Conservation (phyloP, 495 filamentous ascomycete species). For the Tuber magnatum region DNA sequence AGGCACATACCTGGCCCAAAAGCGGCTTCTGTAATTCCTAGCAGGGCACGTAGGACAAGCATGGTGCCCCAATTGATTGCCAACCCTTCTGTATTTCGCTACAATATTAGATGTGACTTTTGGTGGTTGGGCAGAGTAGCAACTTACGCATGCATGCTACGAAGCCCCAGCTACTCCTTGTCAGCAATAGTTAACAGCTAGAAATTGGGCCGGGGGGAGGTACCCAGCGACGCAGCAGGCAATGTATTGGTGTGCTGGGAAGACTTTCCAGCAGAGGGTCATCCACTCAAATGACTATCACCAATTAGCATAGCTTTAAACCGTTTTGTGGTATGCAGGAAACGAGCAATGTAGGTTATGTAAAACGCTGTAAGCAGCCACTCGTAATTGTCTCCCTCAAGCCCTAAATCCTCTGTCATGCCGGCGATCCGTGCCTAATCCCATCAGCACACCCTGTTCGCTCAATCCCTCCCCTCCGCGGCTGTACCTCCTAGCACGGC, state of each 20-base stretch:
- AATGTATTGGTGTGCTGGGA: conserved; percentile 48
- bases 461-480: conserved; percentile 1
- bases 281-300: conserved; percentile 60
- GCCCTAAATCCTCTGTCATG: conserved; percentile 50
- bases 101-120: conserved; percentile 51
- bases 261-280: conserved; percentile 64
- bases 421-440: conserved; percentile 47
- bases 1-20: conserved; percentile 52
- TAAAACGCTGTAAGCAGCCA: conserved; percentile 81
- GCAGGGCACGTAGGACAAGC: conserved; percentile 61
- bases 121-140: conserved; percentile 22
- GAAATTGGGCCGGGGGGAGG: conserved; percentile 17
- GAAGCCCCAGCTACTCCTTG: conserved; percentile 38
- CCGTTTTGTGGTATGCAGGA: neutral
- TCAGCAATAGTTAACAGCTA: neutral
- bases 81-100: conserved; percentile 51
- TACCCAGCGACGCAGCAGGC: conserved; percentile 41
- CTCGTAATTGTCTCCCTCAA: conserved; percentile 51
- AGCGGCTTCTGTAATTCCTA: conserved; percentile 61
- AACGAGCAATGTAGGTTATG: conserved; percentile 51
- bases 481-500: neutral
- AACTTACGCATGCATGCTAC: conserved; percentile 45
- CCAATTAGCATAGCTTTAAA: conserved; percentile 9
- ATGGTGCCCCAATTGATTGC: conserved; percentile 56
- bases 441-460: conserved; percentile 3